Percentiles rank a stretch among this genome's conserved stretches.
These are phyloP conservation scores for Cardiospermum halicacabum DNA, from an alignment of 345 rosid genomes.

Conservation along the genomic window DNA sequence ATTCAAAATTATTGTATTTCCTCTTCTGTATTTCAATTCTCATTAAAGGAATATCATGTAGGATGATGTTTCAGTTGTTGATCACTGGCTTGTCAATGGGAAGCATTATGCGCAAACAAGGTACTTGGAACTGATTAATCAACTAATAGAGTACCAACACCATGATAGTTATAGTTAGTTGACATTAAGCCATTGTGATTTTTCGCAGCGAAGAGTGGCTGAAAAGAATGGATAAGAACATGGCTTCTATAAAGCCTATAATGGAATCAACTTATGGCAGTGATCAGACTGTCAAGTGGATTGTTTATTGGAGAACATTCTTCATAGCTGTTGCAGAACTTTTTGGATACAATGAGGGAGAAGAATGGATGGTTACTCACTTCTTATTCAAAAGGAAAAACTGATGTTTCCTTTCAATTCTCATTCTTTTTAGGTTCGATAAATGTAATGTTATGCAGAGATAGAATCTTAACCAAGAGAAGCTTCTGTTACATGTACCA, in stretches of 20 bases:
- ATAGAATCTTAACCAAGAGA: no score
- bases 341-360: slow-evolving; percentile 76
- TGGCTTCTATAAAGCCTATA: slow-evolving; percentile 45
- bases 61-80: slow-evolving; percentile 66
- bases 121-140: slow-evolving; percentile 20
- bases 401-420: neutral
- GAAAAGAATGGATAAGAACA: slow-evolving; percentile 70
- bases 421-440: neutral
- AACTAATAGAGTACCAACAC: no score
- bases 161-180: neutral
- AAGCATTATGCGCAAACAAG: slow-evolving; percentile 83
- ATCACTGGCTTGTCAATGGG: slow-evolving; percentile 83
- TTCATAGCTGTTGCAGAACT: slow-evolving; percentile 84
- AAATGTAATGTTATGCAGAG: neutral
- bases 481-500: no score
- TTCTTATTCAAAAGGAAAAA: slow-evolving; percentile 70
- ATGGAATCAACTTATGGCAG: slow-evolving; percentile 81
- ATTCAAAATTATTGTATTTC: neutral
- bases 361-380: slow-evolving; percentile 83
- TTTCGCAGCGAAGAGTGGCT: slow-evolving; percentile 77
- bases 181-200: neutral
- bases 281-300: slow-evolving; percentile 77
- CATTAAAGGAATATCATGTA: slow-evolving; percentile 15
- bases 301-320: slow-evolving; percentile 82
- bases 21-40: neutral